Evolutionary conservation across 805 yeast genomes (phyloP), one percentile per base, ranked within the genome.

Genomic region (Geotrichum ghanense): DNA sequence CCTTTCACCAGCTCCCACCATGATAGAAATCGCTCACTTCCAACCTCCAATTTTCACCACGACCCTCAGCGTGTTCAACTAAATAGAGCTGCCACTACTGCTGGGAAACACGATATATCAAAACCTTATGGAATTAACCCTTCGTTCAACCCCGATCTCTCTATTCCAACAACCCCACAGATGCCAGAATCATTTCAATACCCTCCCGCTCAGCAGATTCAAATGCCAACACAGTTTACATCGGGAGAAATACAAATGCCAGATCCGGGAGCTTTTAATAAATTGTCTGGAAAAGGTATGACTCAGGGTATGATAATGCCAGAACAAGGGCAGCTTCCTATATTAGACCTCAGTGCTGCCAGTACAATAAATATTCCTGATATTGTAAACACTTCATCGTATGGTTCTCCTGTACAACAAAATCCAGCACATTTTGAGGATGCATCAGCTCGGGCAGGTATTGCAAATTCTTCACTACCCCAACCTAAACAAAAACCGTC

Each of bases 1-100:
- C 37, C 37, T 6, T n/a, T 31, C 16, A 6, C 42, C 16, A 17
- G 25, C 25, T 6, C 42, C 21, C 46, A 47, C 22, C 59, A 56
- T 47, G 58, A 56, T 34, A 43, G 59, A 16, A 56, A 56, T 41
- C 55, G 50, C 27, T 56, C 59, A 5, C 45, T 56, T n/a, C 59
- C 59, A 9, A 56, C 31, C 42, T 45, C 48, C 23, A 40, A 49
- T 14, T 41, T 35, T 17, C 24, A 20, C 34, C 34, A 25, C 35
- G 40, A 35, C 2, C 42, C 46, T 20, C 49, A 54, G 6, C 41
- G 57, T n/a, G 41, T 50, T 21, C 39, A 24, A 22, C 26, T 21
- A 25, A 21, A 40, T 16, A 31, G 45, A 34, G 41, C 42, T n/a
- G 43, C 46, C 25, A 20, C 37, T 9, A n/a, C 45, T 31, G 22